Conservation (phyloP, 768 basidiomycete genomes). For the Trametes elegans region DNA sequence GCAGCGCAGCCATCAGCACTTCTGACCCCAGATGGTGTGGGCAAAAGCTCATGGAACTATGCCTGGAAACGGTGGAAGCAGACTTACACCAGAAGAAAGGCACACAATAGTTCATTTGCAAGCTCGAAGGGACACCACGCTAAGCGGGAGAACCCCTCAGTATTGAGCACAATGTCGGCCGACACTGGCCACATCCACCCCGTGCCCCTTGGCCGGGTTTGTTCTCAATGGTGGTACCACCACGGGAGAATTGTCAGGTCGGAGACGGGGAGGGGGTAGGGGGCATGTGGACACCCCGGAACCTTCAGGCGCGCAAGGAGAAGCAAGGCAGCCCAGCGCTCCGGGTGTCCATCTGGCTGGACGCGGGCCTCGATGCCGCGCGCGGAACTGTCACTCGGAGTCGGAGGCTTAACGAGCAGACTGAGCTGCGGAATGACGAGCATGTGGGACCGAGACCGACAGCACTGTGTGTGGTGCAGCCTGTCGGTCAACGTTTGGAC, state of each 20-base stretch:
- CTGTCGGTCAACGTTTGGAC: no score
- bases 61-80: conserved; percentile 10
- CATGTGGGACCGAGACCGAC: not conserved
- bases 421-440: not conserved
- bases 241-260: no score
- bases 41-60: not conserved
- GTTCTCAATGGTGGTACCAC: no score
- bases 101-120: not conserved
- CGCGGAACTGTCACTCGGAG: not conserved
- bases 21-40: not conserved
- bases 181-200: not conserved
- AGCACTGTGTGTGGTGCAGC: not conserved
- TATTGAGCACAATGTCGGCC: not conserved
- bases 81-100: not conserved
- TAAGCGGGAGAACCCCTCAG: not conserved
- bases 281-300: no score
- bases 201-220: no score
- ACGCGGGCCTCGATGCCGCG: not conserved
- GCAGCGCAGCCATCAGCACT: not conserved
- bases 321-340: not conserved
- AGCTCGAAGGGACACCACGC: not conserved
- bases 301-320: not conserved
- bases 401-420: not conserved
- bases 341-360: not conserved
- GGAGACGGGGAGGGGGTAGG: no score